These are phyloP conservation scores for Tetradesmus obliquus DNA, from an alignment of 139 green algal species.

Conservation along the genomic window DNA sequence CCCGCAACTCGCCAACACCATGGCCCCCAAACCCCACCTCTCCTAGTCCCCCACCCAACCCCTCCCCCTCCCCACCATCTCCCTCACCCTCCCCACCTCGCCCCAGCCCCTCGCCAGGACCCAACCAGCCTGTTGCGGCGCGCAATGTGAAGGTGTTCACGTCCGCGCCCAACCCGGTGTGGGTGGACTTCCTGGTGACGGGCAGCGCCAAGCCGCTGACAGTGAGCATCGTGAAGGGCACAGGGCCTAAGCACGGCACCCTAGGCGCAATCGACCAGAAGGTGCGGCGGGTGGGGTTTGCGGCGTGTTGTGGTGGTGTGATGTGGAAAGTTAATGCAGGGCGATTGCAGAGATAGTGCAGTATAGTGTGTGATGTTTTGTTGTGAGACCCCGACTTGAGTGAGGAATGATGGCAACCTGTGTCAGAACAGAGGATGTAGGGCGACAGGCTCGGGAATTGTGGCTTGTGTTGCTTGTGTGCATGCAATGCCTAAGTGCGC, in stretches of 20 bases:
- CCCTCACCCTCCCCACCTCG: neutral
- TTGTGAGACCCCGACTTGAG: neutral
- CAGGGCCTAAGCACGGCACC: neutral
- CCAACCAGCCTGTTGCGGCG: neutral
- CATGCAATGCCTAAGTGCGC: too few relatives aligned
- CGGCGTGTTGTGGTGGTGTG: neutral
- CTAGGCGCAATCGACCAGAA: conserved; percentile 11
- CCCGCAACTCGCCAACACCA: neutral
- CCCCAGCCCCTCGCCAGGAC: neutral
- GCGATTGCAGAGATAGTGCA: neutral
- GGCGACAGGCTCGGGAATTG: too few relatives aligned
- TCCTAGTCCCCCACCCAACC: neutral
- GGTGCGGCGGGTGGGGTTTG: neutral
- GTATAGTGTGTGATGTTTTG: neutral
- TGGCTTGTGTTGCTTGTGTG: neutral
- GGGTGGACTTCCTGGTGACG: neutral
- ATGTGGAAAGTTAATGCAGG: neutral
- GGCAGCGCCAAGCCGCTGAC: conserved; percentile 10
- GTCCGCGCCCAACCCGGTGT: neutral
- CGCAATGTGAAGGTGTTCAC: conserved; percentile 21
- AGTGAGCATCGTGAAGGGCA: neutral
- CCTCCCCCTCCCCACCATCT: neutral
- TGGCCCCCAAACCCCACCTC: neutral
- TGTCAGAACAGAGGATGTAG: too few relatives aligned
- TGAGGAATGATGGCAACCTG: neutral